Conservation (phyloP, 116 monocot genomes). For the Dioscorea cayenensis region DNA sequence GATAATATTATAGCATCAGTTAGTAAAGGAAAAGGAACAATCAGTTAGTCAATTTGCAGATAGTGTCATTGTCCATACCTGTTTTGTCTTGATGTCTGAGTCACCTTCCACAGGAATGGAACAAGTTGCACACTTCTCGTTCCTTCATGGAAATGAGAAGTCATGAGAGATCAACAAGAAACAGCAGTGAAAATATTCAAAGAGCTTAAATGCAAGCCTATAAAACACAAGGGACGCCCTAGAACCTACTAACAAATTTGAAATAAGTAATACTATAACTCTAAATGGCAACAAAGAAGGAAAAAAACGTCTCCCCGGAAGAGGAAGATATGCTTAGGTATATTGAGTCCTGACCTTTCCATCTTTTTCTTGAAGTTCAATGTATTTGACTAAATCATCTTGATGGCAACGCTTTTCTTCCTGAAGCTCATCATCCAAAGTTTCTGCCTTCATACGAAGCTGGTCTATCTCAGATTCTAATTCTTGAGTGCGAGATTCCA, state of each 20-base stretch:
- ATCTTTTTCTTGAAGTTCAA: conserved; percentile 53
- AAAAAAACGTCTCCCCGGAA: not conserved
- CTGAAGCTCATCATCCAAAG: conserved; percentile 55
- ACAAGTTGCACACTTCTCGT: conserved; percentile 19
- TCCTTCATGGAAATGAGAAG: conserved; percentile 21
- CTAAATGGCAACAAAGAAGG: not conserved
- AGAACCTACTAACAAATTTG: not conserved
- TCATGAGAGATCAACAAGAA: not conserved
- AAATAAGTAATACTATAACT: not conserved
- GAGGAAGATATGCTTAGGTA: not conserved
- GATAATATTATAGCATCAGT: too few species aligned
- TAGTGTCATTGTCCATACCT: conserved; percentile 25
- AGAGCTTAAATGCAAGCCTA: not conserved
- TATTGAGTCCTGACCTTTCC: conserved; percentile 43
- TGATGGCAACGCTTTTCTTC: conserved; percentile 54
- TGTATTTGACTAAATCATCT: conserved; percentile 52
- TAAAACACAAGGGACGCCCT: not conserved
- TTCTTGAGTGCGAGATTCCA: conserved; percentile 50
- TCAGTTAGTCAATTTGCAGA: not conserved
- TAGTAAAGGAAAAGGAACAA: too few species aligned
- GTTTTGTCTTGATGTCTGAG: conserved; percentile 43
- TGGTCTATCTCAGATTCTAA: conserved; percentile 53
- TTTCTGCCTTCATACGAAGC: conserved; percentile 32
- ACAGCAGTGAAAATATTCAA: not conserved
- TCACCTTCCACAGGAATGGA: conserved; percentile 32